Conservation (phyloP, 495 filamentous ascomycete genomes). For the Cenococcum geophilum region DNA sequence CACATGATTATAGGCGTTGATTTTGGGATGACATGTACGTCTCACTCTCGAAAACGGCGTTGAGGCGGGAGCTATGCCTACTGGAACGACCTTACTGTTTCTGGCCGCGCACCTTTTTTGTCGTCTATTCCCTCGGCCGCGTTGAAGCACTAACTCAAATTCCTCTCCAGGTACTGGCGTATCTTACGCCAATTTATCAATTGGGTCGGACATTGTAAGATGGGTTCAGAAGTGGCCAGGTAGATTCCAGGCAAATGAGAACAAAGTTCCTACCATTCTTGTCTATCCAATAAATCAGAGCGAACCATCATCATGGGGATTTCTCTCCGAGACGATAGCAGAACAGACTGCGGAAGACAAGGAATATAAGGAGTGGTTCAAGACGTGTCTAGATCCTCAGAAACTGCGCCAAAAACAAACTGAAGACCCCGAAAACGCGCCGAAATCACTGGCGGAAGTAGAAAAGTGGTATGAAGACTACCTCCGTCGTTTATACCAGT, state of each 20-base stretch:
- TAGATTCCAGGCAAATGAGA: slow-evolving; percentile 47
- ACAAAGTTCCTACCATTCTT: slow-evolving; percentile 56
- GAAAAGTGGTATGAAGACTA: slow-evolving; percentile 53
- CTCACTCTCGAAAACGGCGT: slow-evolving; percentile 9
- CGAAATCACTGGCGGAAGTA: slow-evolving; percentile 41
- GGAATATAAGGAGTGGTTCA: slow-evolving; percentile 53
- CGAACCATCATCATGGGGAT: slow-evolving; percentile 51
- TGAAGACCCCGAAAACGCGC: slow-evolving; percentile 32
- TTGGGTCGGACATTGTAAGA: slow-evolving; percentile 43
- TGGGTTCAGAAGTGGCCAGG: slow-evolving; percentile 60
- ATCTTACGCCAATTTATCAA: slow-evolving; percentile 44
- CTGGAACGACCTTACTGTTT: neutral
- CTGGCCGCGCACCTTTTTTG: neutral
- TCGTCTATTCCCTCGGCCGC: neutral
- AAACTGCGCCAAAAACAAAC: slow-evolving; percentile 37
- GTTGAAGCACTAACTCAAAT: neutral
- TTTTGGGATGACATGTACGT: slow-evolving; percentile 56
- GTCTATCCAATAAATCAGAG: slow-evolving; percentile 44
- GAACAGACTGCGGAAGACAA: slow-evolving; percentile 43
- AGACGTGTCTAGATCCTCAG: slow-evolving; percentile 51
- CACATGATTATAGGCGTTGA: slow-evolving; percentile 57
- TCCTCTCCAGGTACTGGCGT: slow-evolving; percentile 41
- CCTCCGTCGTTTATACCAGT: slow-evolving; percentile 49
- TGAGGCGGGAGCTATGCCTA: slow-evolving; percentile 5
- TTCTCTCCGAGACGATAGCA: slow-evolving; percentile 40